Evolutionary conservation across 176 grass and related monocot genomes (phyloP).

Genomic region (Phoenix dactylifera): DNA sequence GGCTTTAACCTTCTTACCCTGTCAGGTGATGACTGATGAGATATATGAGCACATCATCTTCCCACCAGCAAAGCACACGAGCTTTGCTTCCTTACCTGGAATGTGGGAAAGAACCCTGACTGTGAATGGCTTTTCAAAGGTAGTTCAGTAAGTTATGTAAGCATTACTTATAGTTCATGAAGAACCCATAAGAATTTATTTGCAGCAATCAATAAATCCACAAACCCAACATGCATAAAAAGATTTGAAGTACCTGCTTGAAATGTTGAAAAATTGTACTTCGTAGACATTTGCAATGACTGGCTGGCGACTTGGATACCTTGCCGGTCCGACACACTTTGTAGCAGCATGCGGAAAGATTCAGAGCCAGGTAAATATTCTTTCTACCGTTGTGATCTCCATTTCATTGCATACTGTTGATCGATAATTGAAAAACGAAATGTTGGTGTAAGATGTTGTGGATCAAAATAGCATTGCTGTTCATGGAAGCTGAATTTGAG

Average conservation of each 20-base stretch:
- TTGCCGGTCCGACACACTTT: slow-evolving; percentile 78
- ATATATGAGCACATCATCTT: slow-evolving; percentile 81
- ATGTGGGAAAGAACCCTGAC: slow-evolving; percentile 72
- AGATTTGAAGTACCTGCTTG: too few species aligned
- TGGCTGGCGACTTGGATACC: slow-evolving; percentile 88
- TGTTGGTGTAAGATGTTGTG: too few species aligned
- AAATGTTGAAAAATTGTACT: not conserved
- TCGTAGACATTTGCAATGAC: slow-evolving; percentile 96
- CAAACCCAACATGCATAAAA: too few species aligned
- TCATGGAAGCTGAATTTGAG: too few species aligned
- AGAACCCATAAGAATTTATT: too few species aligned
- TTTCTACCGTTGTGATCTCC: too few species aligned
- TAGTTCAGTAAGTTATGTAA: slow-evolving; percentile 7
- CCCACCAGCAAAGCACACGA: slow-evolving; percentile 48
- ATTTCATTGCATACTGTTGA: too few species aligned
- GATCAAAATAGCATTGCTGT: too few species aligned
- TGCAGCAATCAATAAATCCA: not conserved
- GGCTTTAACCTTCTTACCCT: not conserved
- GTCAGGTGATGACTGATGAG: slow-evolving; percentile 82
- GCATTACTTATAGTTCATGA: too few species aligned
- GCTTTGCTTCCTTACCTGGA: slow-evolving; percentile 62
- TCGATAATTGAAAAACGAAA: too few species aligned
- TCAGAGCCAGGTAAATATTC: slow-evolving; percentile 58
- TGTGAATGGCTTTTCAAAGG: slow-evolving; percentile 68
- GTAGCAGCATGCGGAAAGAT: slow-evolving; percentile 79